A percentile compares a stretch with the other conserved stretches of the same genome.
These are phyloP conservation scores for Crucihimalaya himalaica DNA, from an alignment of 345 rosid species.

Conservation along the genomic window DNA sequence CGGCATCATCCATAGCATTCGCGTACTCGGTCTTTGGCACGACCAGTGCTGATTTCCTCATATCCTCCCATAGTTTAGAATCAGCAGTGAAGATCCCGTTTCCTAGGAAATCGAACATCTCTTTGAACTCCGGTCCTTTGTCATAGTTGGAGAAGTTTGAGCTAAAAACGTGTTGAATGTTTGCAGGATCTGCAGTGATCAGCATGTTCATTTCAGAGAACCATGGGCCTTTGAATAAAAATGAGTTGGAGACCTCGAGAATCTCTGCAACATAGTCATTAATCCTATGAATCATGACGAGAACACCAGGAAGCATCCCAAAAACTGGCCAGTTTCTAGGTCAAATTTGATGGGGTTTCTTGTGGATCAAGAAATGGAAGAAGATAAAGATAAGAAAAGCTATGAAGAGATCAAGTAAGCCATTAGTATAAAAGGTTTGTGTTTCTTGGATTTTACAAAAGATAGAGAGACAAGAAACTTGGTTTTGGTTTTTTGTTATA, in stretches of 20 bases:
- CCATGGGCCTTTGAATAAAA: slow-evolving; percentile 39
- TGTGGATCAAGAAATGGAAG: slow-evolving; percentile 31
- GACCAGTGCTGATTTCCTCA: slow-evolving; percentile 36
- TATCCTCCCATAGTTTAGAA: slow-evolving; percentile 38
- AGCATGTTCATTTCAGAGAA: slow-evolving; percentile 38
- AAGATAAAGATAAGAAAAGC: slow-evolving; percentile 19
- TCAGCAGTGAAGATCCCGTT: slow-evolving; percentile 48
- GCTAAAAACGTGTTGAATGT: slow-evolving; percentile 38
- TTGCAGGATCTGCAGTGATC: slow-evolving; percentile 39
- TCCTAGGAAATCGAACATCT: slow-evolving; percentile 41
- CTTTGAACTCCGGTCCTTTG: slow-evolving; percentile 42
- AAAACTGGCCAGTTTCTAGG: slow-evolving; percentile 41
- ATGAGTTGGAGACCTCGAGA: slow-evolving; percentile 30
- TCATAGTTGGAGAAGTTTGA: slow-evolving; percentile 39
- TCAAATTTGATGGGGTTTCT: slow-evolving; percentile 21
- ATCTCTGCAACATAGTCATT: slow-evolving; percentile 27
- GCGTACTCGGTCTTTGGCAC: slow-evolving; percentile 36
- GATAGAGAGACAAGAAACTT: slow-evolving; percentile 6
- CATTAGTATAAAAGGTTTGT: slow-evolving; percentile 18
- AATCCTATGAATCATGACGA: slow-evolving; percentile 19
- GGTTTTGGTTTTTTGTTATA: background rate
- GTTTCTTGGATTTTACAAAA: background rate
- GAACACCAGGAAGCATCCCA: slow-evolving; percentile 38
- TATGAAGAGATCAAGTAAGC: slow-evolving; percentile 32
- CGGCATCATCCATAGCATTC: slow-evolving; percentile 44